Evolutionary conservation across 2,329 filamentous ascomycete species (phyloP), one percentile per base, ranked within the genome.

Genomic region (Paecilomyces sp.): DNA sequence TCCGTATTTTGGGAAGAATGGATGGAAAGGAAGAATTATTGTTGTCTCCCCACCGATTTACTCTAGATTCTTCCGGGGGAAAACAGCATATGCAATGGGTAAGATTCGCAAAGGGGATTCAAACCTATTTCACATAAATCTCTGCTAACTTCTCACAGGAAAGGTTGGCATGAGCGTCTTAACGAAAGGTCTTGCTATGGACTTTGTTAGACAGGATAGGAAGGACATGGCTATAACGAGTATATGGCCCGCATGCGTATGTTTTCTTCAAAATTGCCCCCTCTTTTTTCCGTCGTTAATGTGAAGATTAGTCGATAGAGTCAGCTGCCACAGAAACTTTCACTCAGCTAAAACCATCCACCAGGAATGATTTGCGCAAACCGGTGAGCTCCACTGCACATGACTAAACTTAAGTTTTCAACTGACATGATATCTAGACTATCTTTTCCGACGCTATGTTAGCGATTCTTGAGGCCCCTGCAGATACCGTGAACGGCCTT

Each of bases 41-140:
- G 88, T 94, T 58, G 88, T 95, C 58, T 89, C 86, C 68, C 91
- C 91, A 25, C 91, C 91, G 1, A 92, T 95, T 60, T 95, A 95
- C 74, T 89, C 85, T 63, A 82, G 91, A 31, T 95, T 95, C 74
- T 92, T 94, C 73, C 78, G 89, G 24, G 91, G 91, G 11, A 95
- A 95, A 81, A 90, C 90, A 1, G 90, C 88, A 13, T 95, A 95
- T 75, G 90, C 91, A 0, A 83, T 86, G 75, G 82, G 81, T 63
- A 64, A 64, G 70, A 64, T 28, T 28, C 25, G 25, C 25, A 28
- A 28, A 2, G 6, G 25, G 25, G 25, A 22, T 28, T 28, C 25
- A 28, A 28, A 6, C 6, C 1, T 28, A 6, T 41, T 6, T 33
- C 51, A 33, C 34, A 25, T 13, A 24, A n/a, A 53, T 15, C 25